phyloP scores from a whole-genome alignment of 225 moss, liverwort and hornwort species.

The Sphagnum tenellum region DNA sequence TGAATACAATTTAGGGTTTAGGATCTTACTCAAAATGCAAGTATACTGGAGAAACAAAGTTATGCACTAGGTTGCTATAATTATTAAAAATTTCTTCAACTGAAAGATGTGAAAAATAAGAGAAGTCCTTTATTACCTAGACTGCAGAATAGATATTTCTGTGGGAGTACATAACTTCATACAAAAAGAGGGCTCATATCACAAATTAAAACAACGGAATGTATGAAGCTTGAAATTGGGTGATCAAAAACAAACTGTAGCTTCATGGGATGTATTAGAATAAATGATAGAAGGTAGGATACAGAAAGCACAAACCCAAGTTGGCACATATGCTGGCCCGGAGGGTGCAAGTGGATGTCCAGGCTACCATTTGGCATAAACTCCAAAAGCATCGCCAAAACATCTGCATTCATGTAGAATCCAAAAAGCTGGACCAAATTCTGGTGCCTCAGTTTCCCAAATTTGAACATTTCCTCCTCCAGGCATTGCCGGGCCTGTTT shows the following conservation, averaged over 20 bases:
- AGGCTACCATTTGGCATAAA: conserved; percentile 42
- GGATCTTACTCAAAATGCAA: neutral
- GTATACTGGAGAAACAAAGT: neutral
- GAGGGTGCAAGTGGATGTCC: conserved; percentile 44
- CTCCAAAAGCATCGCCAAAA: conserved; percentile 38
- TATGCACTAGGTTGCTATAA: too few relatives aligned
- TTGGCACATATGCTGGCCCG: conserved; percentile 32
- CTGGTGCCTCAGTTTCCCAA: conserved; percentile 29
- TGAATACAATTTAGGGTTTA: neutral
- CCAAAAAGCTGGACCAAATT: conserved; percentile 49
- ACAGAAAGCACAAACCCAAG: conserved; percentile 16
- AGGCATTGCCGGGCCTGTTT: conserved; percentile 24
- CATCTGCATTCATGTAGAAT: conserved; percentile 28
- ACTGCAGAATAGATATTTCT: too few relatives aligned
- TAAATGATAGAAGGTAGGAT: neutral
- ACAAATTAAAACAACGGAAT: neutral
- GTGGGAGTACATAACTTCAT: too few relatives aligned
- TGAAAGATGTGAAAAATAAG: too few relatives aligned
- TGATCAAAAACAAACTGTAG: neutral
- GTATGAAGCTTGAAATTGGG: neutral
- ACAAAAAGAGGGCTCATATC: neutral
- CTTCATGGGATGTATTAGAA: neutral
- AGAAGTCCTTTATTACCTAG: too few relatives aligned
- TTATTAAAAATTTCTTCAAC: too few relatives aligned
- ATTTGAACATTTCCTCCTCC: conserved; percentile 31